These are phyloP conservation scores for Cercospora sp. DNA, from an alignment of 2,329 filamentous ascomycete genomes.

Conservation along the genomic window DNA sequence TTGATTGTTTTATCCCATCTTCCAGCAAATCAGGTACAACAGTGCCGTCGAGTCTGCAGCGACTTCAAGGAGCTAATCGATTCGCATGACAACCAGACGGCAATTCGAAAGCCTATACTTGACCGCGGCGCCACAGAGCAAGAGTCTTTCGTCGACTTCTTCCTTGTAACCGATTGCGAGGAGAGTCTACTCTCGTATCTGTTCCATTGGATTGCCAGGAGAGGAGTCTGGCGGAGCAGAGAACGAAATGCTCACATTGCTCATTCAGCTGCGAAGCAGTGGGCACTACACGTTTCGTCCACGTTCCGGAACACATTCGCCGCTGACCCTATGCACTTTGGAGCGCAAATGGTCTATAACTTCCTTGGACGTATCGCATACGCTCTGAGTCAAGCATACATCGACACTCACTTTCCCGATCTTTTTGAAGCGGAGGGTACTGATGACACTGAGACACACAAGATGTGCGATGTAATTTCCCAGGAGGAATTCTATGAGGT, in stretches of 20 bases:
- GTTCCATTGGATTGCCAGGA: background rate
- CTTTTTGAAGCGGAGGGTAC: background rate
- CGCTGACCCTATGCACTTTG: background rate
- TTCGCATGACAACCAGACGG: background rate
- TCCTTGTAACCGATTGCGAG: background rate
- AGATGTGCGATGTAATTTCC: background rate
- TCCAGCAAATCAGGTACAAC: background rate
- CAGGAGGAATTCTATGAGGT: background rate
- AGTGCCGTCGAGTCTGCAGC: background rate
- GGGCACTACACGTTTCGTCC: background rate
- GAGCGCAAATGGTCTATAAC: background rate
- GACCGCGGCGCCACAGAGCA: background rate
- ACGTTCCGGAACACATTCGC: background rate
- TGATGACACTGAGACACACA: background rate
- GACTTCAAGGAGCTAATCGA: background rate
- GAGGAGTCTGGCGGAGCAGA: background rate
- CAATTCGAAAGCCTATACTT: background rate
- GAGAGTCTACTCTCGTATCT: background rate
- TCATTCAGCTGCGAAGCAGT: background rate
- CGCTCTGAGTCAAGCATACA: background rate
- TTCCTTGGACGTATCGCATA: background rate
- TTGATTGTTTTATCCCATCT: background rate
- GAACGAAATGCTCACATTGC: background rate
- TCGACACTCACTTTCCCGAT: background rate
- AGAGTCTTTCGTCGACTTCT: background rate